Base-by-base conservation (phyloP, 2,329 filamentous ascomycete species). In the Cladophialophora immunda region DNA sequence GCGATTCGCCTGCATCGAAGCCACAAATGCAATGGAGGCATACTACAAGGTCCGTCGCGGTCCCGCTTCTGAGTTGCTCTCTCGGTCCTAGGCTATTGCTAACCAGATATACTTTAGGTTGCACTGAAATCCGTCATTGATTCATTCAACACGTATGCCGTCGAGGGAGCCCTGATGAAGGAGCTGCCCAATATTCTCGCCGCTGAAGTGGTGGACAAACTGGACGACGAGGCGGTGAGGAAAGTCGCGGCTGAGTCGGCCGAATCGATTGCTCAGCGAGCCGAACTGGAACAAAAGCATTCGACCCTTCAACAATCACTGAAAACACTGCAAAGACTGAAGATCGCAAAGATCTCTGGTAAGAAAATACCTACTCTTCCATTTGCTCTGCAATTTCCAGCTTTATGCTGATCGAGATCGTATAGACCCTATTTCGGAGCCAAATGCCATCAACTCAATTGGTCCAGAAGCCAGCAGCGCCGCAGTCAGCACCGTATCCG, bases 121-220 rank as follows among this genome's bases (percentile, higher is more conserved):
- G 79, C 81, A 1, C 75, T 81, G 4, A 69, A 78, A 11, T 82
- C 79, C 0, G 84, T 85, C 56, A 76, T 81, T 2, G 81, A 86
- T 2, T 84, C 84, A 25, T 74, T 85, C 6, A 76, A 81, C n/a
- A 83, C 78, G n/a, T 74, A 85, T 0, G 83, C 78, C 0, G 76
- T 84, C 0, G 84, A 86, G 68, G 81, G 81, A 30, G 84, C 81
- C 47, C 78, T 86, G 0, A 72, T 86, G 0, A 72, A 62, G 0
- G 77, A 81, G 1, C 67, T 85, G 0, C 76, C 78, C 0, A 60
- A 65, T 0, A 81, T 86, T 2, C 74, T 85, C 27, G 82, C 79
- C 0, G 74, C 79, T 1, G 74, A 73, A 0, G 71, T 70, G 0
- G 76, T 85, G 0, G 71, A 74, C 32, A 63, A 58, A 1, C 78